phyloP scores from a whole-genome alignment of 768 basidiomycete genomes.

The Russula dissimulans region DNA sequence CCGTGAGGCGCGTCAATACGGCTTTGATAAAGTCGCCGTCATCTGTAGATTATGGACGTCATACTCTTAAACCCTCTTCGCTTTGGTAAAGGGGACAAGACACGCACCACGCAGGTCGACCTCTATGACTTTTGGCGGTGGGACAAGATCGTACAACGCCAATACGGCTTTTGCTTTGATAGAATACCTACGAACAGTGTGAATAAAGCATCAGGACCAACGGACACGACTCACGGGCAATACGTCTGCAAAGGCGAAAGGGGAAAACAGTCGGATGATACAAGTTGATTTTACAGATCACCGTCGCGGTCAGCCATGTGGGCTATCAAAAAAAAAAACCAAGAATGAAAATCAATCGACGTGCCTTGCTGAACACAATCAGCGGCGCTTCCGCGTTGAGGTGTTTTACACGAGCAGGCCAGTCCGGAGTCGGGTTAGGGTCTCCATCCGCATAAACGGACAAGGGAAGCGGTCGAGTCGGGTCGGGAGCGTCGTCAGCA shows the following conservation, averaged over 20 bases:
- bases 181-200: constrained; percentile 39
- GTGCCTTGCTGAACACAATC: constrained; percentile 75
- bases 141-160: constrained; percentile 47
- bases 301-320: too few relatives aligned
- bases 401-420: constrained; percentile 33
- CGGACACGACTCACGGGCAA: constrained; percentile 52
- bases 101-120: constrained; percentile 60
- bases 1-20: constrained; percentile 56
- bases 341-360: constrained; percentile 14
- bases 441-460: constrained; percentile 45
- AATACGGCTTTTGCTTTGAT: constrained; percentile 54
- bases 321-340: background rate
- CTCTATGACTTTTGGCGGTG: constrained; percentile 61
- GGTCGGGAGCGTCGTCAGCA: constrained; percentile 27
- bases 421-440: constrained; percentile 28
- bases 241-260: constrained; percentile 40
- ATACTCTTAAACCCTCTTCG: background rate
- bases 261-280: background rate
- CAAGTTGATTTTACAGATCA: too few relatives aligned
- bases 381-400: constrained; percentile 50
- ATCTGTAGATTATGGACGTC: constrained; percentile 29
- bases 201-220: background rate
- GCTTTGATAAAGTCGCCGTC: constrained; percentile 57
- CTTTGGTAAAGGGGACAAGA: background rate
- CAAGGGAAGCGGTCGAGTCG: constrained; percentile 40